Evolutionary conservation across 2,329 filamentous ascomycete genomes (phyloP).

Genomic region (Metarhizium humberi): DNA sequence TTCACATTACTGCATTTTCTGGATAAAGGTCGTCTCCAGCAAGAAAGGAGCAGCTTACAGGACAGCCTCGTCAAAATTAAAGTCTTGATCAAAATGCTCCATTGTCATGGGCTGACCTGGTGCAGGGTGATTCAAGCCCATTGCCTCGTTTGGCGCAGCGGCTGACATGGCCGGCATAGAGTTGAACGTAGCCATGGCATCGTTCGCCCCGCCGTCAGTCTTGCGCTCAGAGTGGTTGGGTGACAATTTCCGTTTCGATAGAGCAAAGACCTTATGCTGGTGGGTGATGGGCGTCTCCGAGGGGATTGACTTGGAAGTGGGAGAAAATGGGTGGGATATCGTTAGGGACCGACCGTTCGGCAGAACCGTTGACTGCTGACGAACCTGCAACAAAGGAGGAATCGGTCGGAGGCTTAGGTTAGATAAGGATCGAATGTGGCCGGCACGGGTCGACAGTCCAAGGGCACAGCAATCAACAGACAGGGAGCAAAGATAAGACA

Average conservation of each 20-base stretch:
- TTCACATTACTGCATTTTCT: background rate
- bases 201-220: conserved; percentile 21
- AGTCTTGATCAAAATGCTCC: conserved; percentile 42
- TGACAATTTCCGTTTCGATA: background rate
- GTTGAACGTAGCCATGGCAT: conserved; percentile 52
- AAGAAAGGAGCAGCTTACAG: conserved; percentile 34
- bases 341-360: background rate
- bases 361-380: background rate
- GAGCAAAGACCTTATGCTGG: background rate
- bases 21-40: background rate
- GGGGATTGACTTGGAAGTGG: background rate
- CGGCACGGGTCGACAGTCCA: background rate
- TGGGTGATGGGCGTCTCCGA: background rate
- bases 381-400: background rate
- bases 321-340: background rate
- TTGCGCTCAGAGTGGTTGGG: conserved; percentile 9
- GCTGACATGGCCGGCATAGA: conserved; percentile 42
- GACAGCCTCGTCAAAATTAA: conserved; percentile 46
- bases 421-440: background rate
- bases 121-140: conserved; percentile 33
- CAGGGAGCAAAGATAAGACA: background rate
- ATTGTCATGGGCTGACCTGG: conserved; percentile 31
- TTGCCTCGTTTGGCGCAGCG: conserved; percentile 33
- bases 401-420: background rate
- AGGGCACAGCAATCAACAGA: background rate